Evolutionary conservation across 495 filamentous ascomycete genomes (phyloP), one percentile per base, ranked within the genome.

Genomic region (Staphylotrichum tortipilum): DNA sequence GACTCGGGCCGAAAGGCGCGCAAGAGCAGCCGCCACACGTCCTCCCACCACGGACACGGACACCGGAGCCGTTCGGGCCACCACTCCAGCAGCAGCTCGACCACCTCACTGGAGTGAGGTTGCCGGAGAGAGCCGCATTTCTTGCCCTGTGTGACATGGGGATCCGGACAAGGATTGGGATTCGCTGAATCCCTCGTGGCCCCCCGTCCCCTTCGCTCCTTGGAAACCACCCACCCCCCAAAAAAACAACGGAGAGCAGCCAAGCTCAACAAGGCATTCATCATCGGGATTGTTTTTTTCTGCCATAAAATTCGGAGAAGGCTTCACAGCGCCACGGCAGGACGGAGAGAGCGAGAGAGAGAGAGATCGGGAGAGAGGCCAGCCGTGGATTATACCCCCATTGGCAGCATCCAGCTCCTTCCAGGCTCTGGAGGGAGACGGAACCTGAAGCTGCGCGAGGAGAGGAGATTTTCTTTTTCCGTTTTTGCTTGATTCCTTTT

Each of bases 31-130:
- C 67, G 72, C 49, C 73, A 71, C 47, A 60, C 66, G 38, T 59
- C 71, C 23, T 68, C 71, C 41, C 63, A 70, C 52, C 58, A 64
- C 50, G n/a, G n/a, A n/a, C 64, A 70, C 49, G 56, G 63, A 47
- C 63, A 69, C 35, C 44, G 57, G 53, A 62, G 64, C 34, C 55
- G 66, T 50, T 74, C 70, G 15, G 71, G 73, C 18, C 60, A 68
- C 44, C 70, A 74, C 60, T 76, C 75, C 48, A 78, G 75, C 71
- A 78, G 73, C 69, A 77, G 73, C 70, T 80, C 77, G 57, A 78
- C 74, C 56, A 60, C 73, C 53, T 80, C 77, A 35, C 70, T 71
- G 53, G 72, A 76, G 58, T 76, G 63, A 71, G 21, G 24, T 17
- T 38, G 39, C 7, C 19, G n/a, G 21, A 50, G 10, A 18, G 42